These are phyloP conservation scores for Hypseocharis bilobata DNA, from an alignment of 441 rosid genomes.

Conservation along the genomic window DNA sequence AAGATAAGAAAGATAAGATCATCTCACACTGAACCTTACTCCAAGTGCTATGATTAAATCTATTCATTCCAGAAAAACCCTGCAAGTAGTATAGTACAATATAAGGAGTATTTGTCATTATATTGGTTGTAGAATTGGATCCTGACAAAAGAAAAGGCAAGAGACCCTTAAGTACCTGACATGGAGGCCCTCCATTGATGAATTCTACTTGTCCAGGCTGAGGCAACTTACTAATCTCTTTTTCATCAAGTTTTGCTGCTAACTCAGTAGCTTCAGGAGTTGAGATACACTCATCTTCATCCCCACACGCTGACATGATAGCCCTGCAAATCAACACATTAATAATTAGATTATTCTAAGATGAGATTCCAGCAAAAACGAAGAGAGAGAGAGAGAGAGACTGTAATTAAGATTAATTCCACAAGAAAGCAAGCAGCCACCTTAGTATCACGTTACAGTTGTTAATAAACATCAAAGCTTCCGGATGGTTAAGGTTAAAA, in stretches of 20 bases:
- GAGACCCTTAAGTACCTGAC: constrained; percentile 45
- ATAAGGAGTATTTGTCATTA: neutral
- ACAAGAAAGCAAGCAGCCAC: constrained; percentile 23
- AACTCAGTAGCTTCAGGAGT: constrained; percentile 62
- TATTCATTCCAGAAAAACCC: constrained; percentile 93
- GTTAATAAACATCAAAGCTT: constrained; percentile 52
- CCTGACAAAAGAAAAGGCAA: neutral
- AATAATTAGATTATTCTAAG: neutral
- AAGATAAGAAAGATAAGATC: constrained; percentile 83
- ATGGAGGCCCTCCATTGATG: constrained; percentile 94
- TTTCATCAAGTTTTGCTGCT: constrained; percentile 49
- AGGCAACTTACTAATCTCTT: constrained; percentile 51
- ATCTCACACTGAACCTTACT: constrained; percentile 82
- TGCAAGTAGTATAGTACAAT: constrained; percentile 29
- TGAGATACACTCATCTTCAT: constrained; percentile 68
- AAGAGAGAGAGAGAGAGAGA: neutral
- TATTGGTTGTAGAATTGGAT: neutral
- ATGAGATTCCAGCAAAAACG: neutral
- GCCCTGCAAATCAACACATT: constrained; percentile 44
- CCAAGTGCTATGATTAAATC: constrained; percentile 70
- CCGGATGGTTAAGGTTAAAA: constrained; percentile 69
- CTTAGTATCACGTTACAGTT: constrained; percentile 91
- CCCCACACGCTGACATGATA: constrained; percentile 66
- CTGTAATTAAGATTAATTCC: neutral
- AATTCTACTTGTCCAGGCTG: constrained; percentile 82